A percentile compares a stretch with the other conserved stretches of the same genome.
Conservation (phyloP, 208 protist genomes). For the Leishmania aethiopica region DNA sequence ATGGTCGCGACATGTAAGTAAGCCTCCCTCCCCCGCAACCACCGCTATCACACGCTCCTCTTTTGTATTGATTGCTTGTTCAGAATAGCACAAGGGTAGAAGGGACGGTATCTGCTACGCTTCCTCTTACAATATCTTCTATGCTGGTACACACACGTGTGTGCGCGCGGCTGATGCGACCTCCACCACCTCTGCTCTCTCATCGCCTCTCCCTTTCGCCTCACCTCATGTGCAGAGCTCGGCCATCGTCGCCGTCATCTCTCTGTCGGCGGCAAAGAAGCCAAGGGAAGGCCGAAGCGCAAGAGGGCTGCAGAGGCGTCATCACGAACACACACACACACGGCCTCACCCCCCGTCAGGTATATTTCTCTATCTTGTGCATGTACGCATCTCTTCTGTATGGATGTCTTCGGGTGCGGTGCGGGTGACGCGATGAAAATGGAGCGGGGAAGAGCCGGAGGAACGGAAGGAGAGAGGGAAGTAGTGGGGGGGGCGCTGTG, state of each 20-base stretch:
- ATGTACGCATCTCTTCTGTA: background rate
- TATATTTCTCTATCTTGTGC: background rate
- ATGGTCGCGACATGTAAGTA: background rate
- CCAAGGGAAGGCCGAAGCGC: background rate
- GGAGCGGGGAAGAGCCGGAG: background rate
- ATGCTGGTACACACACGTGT: slow-evolving; percentile 5
- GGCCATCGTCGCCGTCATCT: background rate
- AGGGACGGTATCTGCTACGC: background rate
- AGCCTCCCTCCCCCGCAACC: background rate
- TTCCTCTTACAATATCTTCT: background rate
- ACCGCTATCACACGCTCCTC: no score
- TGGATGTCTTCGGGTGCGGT: background rate
- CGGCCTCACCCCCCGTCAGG: no score
- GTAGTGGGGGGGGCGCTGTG: background rate
- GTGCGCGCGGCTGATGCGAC: background rate
- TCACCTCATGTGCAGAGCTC: background rate
- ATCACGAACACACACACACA: background rate
- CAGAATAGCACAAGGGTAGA: background rate
- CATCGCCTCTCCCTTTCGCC: background rate
- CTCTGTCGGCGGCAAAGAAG: background rate
- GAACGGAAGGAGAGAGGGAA: background rate
- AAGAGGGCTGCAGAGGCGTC: background rate
- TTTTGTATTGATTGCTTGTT: background rate
- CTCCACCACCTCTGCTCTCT: background rate
- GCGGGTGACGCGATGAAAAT: background rate